A percentile compares a stretch with the other conserved stretches of the same genome.
These are phyloP conservation scores for Populus euphratica DNA, from an alignment of 345 rosid species.

Conservation along the genomic window DNA sequence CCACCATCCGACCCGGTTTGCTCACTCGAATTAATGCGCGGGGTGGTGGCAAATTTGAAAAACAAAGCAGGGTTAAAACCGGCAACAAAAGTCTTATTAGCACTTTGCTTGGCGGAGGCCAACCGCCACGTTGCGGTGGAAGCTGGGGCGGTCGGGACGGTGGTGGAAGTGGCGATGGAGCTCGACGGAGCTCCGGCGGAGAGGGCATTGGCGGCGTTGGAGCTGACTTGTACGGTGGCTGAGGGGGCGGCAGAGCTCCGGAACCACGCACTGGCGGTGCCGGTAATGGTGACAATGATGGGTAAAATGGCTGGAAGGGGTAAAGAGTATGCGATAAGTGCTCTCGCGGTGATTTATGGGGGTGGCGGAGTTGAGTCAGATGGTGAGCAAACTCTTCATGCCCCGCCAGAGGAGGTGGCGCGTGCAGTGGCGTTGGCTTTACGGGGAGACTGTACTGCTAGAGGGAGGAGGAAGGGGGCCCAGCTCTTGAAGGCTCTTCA, in stretches of 20 bases:
- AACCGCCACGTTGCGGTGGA: slow-evolving; percentile 82
- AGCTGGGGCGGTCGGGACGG: slow-evolving; percentile 67
- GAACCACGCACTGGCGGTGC: slow-evolving; percentile 76
- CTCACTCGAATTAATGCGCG: slow-evolving; percentile 65
- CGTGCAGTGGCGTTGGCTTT: slow-evolving; percentile 75
- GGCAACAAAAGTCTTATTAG: slow-evolving; percentile 68
- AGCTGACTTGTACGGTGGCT: slow-evolving; percentile 67
- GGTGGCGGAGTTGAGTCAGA: slow-evolving; percentile 20
- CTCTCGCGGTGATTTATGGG: slow-evolving; percentile 57
- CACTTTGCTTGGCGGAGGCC: slow-evolving; percentile 66
- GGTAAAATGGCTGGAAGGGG: slow-evolving; percentile 77
- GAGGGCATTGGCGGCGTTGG: slow-evolving; percentile 76
- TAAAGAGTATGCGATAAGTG: slow-evolving; percentile 76
- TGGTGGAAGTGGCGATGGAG: slow-evolving; percentile 64
- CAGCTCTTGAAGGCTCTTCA: slow-evolving; percentile 69
- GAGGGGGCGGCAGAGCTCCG: slow-evolving; percentile 80
- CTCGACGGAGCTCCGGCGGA: slow-evolving; percentile 68
- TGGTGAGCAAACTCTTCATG: slow-evolving; percentile 27
- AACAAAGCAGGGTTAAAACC: slow-evolving; percentile 50
- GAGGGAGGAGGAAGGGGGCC: slow-evolving; percentile 76
- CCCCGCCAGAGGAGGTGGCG: slow-evolving; percentile 86
- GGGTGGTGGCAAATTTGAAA: slow-evolving; percentile 48
- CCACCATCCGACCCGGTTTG: slow-evolving; percentile 68
- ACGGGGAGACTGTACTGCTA: slow-evolving; percentile 68
- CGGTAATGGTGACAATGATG: slow-evolving; percentile 91